Evolutionary conservation across 2,329 filamentous ascomycete species (phyloP).

Genomic region (Bipolaris sorokiniana): DNA sequence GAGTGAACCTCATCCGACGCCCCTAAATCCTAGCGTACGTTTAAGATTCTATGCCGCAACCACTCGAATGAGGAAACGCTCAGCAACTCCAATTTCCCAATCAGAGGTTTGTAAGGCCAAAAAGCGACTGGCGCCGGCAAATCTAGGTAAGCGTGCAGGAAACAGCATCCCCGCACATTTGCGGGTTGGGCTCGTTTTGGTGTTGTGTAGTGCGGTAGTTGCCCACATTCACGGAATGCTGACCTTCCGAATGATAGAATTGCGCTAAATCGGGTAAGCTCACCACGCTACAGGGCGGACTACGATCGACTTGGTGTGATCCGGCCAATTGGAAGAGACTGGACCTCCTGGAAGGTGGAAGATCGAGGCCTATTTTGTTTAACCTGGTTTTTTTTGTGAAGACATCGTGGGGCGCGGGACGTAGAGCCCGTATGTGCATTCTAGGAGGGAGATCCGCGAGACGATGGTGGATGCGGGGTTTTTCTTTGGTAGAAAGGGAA

Average conservation of each 20-base stretch:
- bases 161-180: background rate
- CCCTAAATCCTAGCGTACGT: background rate
- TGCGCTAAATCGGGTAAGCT: conserved; percentile 7
- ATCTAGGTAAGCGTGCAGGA: background rate
- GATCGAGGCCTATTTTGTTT: too few species aligned
- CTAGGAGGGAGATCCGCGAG: too few species aligned
- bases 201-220: background rate
- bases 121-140: background rate
- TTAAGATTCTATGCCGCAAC: background rate
- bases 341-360: too few species aligned
- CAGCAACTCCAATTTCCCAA: background rate
- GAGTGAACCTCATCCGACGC: background rate
- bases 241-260: conserved; percentile 1
- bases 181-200: background rate
- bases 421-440: too few species aligned
- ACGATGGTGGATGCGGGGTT: too few species aligned
- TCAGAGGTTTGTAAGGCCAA: background rate
- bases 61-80: background rate
- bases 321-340: background rate
- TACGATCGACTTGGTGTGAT: background rate
- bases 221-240: conserved; percentile 4
- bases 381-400: too few species aligned
- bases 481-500: too few species aligned
- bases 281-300: conserved; percentile 1
- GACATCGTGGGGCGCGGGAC: too few species aligned